Evolutionary conservation across 352 stramenopile species (phyloP), one percentile per base, ranked within the genome.

Genomic region (Pythium dissotocum): DNA sequence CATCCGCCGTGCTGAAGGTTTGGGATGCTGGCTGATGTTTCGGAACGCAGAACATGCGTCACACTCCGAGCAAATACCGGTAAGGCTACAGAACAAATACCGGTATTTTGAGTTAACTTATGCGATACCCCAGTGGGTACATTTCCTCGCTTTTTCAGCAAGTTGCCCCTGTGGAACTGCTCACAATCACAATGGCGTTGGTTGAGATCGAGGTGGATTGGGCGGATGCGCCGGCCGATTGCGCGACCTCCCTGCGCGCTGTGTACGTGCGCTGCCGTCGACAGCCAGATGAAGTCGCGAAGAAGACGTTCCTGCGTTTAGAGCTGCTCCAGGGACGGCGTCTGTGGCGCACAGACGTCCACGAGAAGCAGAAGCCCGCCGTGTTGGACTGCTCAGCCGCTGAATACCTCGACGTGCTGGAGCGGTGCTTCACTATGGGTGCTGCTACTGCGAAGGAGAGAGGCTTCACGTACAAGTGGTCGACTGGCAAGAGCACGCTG

Each of bases 401-500:
- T 7, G 73, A 77, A 36, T 89, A 77, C 48, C 56, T 86, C n/a
- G n/a, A 33, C 30, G 64, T 65, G 4, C 63, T 85, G 21, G 71
- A 81, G 52, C 24, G 16, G 12, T 67, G 61, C 1, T 67, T 80
- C 18, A 66, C 53, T 26, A 18, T 38, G 36, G 36, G 13, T 2
- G 33, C 52, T 7, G 36, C 18, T 16, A 33, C 21, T 16, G 28
- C 33, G 28, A 9, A 58, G 3, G 21, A 12, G n/a, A 10, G 58
- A 13, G 62, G 67, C 30, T 89, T 89, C 35, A 40, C 70, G 58
- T 79, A 81, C 44, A 78, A 76, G 32, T 89, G 81, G 81, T 75
- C 73, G 51, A 75, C 59, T 24, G 35, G 62, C 24, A 69, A 65
- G 40, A 42, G 28, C 0, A 65, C 59, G 63, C 64, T 89, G 69